phyloP scores from a whole-genome alignment of 2,329 filamentous ascomycete genomes.

The Pseudonectria buxi region DNA sequence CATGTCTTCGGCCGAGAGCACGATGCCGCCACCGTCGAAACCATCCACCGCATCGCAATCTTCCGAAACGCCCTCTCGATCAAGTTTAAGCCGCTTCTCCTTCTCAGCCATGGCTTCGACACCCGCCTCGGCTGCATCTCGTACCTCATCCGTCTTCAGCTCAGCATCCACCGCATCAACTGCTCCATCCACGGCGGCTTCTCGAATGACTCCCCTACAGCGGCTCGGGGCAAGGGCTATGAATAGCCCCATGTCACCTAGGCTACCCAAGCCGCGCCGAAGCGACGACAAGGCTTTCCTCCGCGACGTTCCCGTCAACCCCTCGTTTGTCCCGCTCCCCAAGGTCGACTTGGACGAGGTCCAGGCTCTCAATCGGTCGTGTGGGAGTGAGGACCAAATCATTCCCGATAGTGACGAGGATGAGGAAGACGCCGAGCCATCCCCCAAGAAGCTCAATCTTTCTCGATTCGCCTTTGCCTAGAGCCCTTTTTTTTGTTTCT shows the following conservation, averaged over 20 bases:
- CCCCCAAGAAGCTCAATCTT: constrained; percentile 36
- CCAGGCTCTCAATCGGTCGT: constrained; percentile 40
- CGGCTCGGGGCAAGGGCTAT: constrained; percentile 43
- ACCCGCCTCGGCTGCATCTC: constrained; percentile 29
- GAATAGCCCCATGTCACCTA: constrained; percentile 21
- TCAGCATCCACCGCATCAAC: constrained; percentile 33
- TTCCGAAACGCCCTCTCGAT: constrained; percentile 24
- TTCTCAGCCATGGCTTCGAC: constrained; percentile 27
- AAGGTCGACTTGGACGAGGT: constrained; percentile 48
- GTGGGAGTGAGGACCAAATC: constrained; percentile 53
- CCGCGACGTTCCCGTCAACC: constrained; percentile 39
- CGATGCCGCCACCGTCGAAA: constrained; percentile 23
- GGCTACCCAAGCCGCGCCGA: constrained; percentile 21
- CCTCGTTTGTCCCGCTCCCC: constrained; percentile 48
- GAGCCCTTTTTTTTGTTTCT: neutral
- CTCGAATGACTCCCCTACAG: constrained; percentile 46
- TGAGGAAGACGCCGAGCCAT: constrained; percentile 29
- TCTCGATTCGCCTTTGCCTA: constrained; percentile 40
- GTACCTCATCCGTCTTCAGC: constrained; percentile 31
- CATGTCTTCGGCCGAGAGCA: constrained; percentile 15
- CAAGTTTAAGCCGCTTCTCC: constrained; percentile 28
- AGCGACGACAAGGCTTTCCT: constrained; percentile 21
- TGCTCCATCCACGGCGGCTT: constrained; percentile 34
- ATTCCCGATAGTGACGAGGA: constrained; percentile 46
- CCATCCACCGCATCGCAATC: constrained; percentile 14